Evolutionary conservation across 768 basidiomycete genomes (phyloP), one percentile per base, ranked within the genome.

Genomic region (Tricholoma hemisulphureum): DNA sequence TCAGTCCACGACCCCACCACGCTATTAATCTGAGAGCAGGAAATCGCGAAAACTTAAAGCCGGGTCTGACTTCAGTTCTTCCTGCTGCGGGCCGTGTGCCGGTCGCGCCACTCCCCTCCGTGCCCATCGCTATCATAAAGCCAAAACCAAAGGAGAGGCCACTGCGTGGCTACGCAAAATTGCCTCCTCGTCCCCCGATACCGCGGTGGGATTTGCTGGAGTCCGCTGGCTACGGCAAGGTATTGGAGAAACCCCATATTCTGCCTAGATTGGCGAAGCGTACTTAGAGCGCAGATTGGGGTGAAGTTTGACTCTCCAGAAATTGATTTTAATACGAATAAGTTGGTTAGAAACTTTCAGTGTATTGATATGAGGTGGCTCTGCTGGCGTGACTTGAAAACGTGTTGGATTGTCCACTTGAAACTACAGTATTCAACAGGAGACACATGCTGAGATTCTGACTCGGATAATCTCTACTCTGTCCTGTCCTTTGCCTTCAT

Each of bases 371-470:
- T n/a, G 37, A 46, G 56, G 45, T 37, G 57, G 43, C 21, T n/a
- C 37, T n/a, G 45, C 45, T 46, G 61, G 57, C 60, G 65, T 66
- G 63, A 66, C 61, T 21, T n/a, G 24, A 54, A 58, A 68, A 69
- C 69, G 70, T 69, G n/a, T n/a, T n/a, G 60, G 60, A 45, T 56
- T 56, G 61, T 64, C 67, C 67, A 49, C 46, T 49, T 49, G 26
- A 29, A 49, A 49, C 46, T 4, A 39, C 7, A 18, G 11, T 11
- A 23, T 49, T 28, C n/a, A n/a, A 53, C 54, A 54, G 63, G 60
- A 63, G 62, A 65, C 68, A 67, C 68, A 71, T 74, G 72, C 67
- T 70, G 46, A 67, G 60, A 64, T 64, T 64, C 53, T 29, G 43
- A 26, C 55, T 61, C 57, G 57, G 68, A 69, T 71, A 64, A 69